These are phyloP conservation scores for Nosema muscidifuracis DNA, from an alignment of 371 early-diverging fungal genomes.

Conservation along the genomic window DNA sequence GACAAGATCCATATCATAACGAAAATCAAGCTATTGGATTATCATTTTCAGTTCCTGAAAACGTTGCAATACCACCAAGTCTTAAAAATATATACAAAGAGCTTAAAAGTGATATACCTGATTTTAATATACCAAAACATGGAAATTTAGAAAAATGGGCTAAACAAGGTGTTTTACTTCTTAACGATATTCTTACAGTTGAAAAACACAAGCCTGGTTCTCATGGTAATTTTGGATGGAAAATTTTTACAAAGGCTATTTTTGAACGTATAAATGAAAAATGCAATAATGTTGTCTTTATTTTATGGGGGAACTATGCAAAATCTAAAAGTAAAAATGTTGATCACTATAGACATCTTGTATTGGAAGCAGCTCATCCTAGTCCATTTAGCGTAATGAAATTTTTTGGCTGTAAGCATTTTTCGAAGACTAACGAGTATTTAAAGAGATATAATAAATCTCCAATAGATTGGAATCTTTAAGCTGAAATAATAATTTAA, in stretches of 20 bases:
- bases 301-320: conserved; percentile 86
- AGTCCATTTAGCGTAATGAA: conserved; percentile 78
- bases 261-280: conserved; percentile 69
- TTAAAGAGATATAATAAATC: conserved; percentile 66
- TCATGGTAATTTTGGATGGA: conserved; percentile 82
- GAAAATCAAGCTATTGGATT: conserved; percentile 79
- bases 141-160: conserved; percentile 73
- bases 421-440: conserved; percentile 81
- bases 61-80: conserved; percentile 71
- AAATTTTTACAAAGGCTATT: conserved; percentile 75
- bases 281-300: conserved; percentile 72
- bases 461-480: conserved; percentile 69
- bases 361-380: conserved; percentile 81
- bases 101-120: conserved; percentile 63
- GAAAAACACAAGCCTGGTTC: conserved; percentile 72
- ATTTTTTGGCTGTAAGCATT: conserved; percentile 79
- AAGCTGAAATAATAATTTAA: no score
- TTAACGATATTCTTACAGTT: conserved; percentile 86
- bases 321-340: conserved; percentile 67
- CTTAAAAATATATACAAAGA: conserved; percentile 82
- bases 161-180: conserved; percentile 80
- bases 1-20: conserved; percentile 85
- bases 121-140: conserved; percentile 51
- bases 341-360: conserved; percentile 68
- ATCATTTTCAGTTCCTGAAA: conserved; percentile 67